phyloP scores from a whole-genome alignment of 176 grass and related monocot genomes.

The maize (Zea mays) region Zm-B73-REFERENCE-NAM-5.0 NC_050103.1:128508501-128509000 shows the following conservation, averaged over 20 bases:
- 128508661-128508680: slow-evolving; percentile 71
- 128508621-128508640: slow-evolving; percentile 63
- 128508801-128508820: slow-evolving; percentile 10
- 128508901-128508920: slow-evolving; percentile 95
- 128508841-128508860: slow-evolving; percentile 35
- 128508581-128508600: slow-evolving; percentile 92
- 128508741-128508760: slow-evolving; percentile 54
- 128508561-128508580: slow-evolving; percentile 76
- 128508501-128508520: slow-evolving; percentile 66
- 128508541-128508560: slow-evolving; percentile 71
- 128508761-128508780: slow-evolving; percentile 8
- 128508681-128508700: slow-evolving; percentile 64
- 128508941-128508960: slow-evolving; percentile 32
- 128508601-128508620: slow-evolving; percentile 75
- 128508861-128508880: slow-evolving; percentile 81
- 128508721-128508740: slow-evolving; percentile 72
- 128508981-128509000: slow-evolving; percentile 15
- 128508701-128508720: slow-evolving; percentile 67
- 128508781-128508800: slow-evolving; percentile 13
- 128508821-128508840: slow-evolving; percentile 16
- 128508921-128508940: slow-evolving; percentile 31
- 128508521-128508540: slow-evolving; percentile 46
- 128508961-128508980: slow-evolving; percentile 14
- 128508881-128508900: slow-evolving; percentile 98
- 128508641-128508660: slow-evolving; percentile 77